Base-by-base conservation (phyloP, 2,329 filamentous ascomycete genomes). In the Fusarium xyrophilum region DNA sequence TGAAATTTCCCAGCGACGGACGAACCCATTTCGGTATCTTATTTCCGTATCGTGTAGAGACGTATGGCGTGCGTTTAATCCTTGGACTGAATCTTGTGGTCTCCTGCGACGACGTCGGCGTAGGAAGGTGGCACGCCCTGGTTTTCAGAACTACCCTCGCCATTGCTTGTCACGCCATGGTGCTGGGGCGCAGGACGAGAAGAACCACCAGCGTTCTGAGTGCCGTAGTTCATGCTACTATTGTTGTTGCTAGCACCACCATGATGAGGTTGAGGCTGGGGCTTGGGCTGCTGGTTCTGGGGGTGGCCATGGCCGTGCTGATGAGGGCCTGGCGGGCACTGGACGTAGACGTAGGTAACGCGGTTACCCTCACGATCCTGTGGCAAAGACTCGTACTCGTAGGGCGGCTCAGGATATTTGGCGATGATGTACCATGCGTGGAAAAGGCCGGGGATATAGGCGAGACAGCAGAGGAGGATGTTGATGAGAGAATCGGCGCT, bases 351-450 rank as follows among this genome's bases (percentile, higher is more conserved):
- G 79, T 96, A 95, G 39, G 89, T 91, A 57, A 95, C 88, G 64
- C 84, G 85, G 71, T 85, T 83, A 71, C 82, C 81, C 70, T 86
- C 85, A 73, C 76, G 72, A 74, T 87, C 85, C 55, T 89, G 87
- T 8, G 86, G 80, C 40, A 91, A 78, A 52, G 83, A 81, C 71
- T 92, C 87, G 80, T 96, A 93, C 67, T 91, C 88, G 78, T 86
- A 86, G 61, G 89, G 84, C 40, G 86, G 72, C 65, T 97, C 95
- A 61, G 96, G 96, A 79, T 91, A 92, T 77, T 92, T 91, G 75
- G 92, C 88, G 80, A 99, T 97, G 80, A 98, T 97, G 85, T 98
- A 99, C 95, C 96, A 98, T 67, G 94, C 88, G 82, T 99, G 96
- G 5, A 99, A 83, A 51, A 98, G 90, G 65, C 95, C 95, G 23